Evolutionary conservation across 495 filamentous ascomycete species (phyloP), one percentile per base, ranked within the genome.

Genomic region (Aspergillus nidulans): DNA sequence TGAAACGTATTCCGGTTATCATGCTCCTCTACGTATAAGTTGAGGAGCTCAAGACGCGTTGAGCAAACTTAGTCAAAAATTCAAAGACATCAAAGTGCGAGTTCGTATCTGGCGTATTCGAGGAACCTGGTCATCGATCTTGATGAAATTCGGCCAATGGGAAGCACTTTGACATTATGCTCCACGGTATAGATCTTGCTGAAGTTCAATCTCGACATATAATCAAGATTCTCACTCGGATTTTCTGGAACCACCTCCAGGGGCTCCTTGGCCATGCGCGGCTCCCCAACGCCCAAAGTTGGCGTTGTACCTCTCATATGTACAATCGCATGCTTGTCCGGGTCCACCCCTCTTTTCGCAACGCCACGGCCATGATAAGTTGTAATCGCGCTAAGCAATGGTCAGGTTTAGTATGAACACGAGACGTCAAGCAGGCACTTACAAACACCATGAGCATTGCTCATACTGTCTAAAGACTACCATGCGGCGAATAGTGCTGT

Each of bases 141-240:
- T 0, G 62, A 34, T 8, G 57, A 48, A 7, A 76, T 59, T 15
- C 44, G 46, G 0, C 76, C 77, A 26, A 75, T 64, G 1, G 69
- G 56, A 7, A 64, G 57, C 6, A 79, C 73, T 48, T 74, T 77
- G 12, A 74, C 51, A 42, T 78, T 76, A 48, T 78, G 71, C 53
- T 80, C 74, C 21, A 77, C 73, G 1, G 77, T 74, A 58, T 79
- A 73, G 3, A 71, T 55, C 43, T 80, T 80, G 13, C 66, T 72
- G 46, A 74, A 79, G 42, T 79, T 78, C 18, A 79, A 41, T 6
- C 75, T 63, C 1, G 76, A 78, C 61, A 69, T 68, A 0, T 38
- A 5, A 43, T 79, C 68, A 3, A 79, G 54, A 23, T 54, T 66
- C 41, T 63, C 49, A 8, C 65, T 59, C 8, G 50, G 51, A 19